Base-by-base conservation (phyloP, 148 eudicot species). In the Amaranthus hypochondriacus region DNA sequence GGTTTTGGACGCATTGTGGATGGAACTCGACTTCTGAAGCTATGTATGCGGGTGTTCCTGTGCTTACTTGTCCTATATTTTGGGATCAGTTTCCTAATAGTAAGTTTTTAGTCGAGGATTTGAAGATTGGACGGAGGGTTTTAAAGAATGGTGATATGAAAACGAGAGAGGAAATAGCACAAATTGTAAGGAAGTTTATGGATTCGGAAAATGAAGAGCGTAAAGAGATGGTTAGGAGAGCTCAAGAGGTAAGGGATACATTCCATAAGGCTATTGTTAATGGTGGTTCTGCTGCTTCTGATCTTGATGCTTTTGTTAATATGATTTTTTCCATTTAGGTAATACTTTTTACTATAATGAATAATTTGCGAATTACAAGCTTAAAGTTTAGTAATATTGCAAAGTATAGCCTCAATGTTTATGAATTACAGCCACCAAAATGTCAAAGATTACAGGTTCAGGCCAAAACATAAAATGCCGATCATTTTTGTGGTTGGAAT, bases 91-190 rank as follows among this genome's bases (percentile, higher is more conserved):
- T 68, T 3, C 83, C 83, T 1, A 83, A 81, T 58, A 76, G 83
- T 50, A 85, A 85, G 80, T 39, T 50, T 51, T 67, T 84, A 54
- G 89, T 84, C 56, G 82, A 82, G 0, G 91, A 84, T 61, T 86
- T 85, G 91, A 79, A 75, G 74, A 76, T 80, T 8, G 87, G 91
- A 5, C 56, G 69, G 83, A 78, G 77, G 50, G 86, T 78, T 4
- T 75, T 52, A 12, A 46, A 65, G n/a, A 74, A 43, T 64, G 43
- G 8, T 65, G 47, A 9, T 14, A 43, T 59, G 4, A 83, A 46
- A 18, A 69, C 12, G 48, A 77, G 76, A 39, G 61, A 6, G 2
- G 84, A 85, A 48, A 78, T 85, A 54, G 71, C 86, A 5, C 52
- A 14, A 18, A 52, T 78, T 12, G 75, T 85, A 9, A 44, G 48